Evolutionary conservation across 768 basidiomycete species (phyloP), one percentile per base, ranked within the genome.

Genomic region (Lentinula aciculospora): DNA sequence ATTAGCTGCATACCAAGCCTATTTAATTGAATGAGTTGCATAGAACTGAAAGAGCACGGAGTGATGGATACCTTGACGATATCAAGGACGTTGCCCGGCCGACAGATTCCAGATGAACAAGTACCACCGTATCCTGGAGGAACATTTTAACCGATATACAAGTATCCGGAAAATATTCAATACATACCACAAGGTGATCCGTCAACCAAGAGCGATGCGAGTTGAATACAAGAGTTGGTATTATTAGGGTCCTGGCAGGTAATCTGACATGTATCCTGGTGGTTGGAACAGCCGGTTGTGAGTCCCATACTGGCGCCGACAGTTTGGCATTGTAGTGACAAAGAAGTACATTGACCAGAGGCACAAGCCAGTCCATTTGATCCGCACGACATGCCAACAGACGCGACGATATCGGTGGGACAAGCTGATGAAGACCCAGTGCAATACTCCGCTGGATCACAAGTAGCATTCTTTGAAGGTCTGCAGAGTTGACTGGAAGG

Each of bases 171-270:
- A 49, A 42, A 57, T 27, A 48, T 51, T 46, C 45, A 19, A 19
- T 50, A 75, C 82, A 58, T 64, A 84, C 91, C 91, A 69, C 92
- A 95, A 13, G 89, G 84, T 29, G 89, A 91, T 23, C 92, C 93
- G 67, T 92, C 88, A 55, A 90, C 75, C 49, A 94, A 82, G 44
- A 81, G 69, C 3, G 89, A 81, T 56, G 87, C 84, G 48, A 94
- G 74, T 39, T 85, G 71, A 21, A 92, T 70, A 68, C 93, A 95
- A 62, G 79, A 78, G 59, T 82, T 79, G 13, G 79, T 53, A 13
- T 69, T 68, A 15, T 60, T 76, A 4, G 92, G 92, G 71, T 89
- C 86, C 67, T 85, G 80, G 68, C 92, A 96, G 3, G 87, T 85
- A 49, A 94, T 85, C 64, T 86, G 84, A 69, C 92, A 94, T 37